These are phyloP conservation scores for Carpinus viminea DNA, from an alignment of 306 rosid species.

Conservation along the genomic window DNA sequence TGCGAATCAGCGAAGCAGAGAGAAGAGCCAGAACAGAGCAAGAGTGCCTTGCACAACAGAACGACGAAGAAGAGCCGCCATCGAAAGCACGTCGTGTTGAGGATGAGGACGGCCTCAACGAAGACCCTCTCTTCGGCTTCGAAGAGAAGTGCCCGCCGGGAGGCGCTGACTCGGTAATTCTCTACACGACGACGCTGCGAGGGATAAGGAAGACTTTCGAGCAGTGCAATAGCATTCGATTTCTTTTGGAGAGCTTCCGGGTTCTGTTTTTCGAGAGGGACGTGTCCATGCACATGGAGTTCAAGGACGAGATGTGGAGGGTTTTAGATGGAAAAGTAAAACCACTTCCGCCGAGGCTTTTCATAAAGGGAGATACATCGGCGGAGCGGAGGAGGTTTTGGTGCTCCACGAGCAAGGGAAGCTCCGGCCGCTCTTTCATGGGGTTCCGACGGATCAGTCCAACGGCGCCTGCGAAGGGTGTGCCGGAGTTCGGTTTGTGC, in stretches of 20 bases:
- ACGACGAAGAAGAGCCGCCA: constrained; percentile 11
- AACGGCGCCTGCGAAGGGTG: constrained; percentile 69
- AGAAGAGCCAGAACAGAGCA: constrained; percentile 29
- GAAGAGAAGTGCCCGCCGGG: constrained; percentile 77
- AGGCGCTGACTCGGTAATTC: constrained; percentile 53
- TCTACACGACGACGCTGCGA: constrained; percentile 77
- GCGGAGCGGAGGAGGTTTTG: constrained; percentile 79
- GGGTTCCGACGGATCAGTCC: constrained; percentile 50
- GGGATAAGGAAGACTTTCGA: constrained; percentile 88
- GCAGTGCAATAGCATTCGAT: constrained; percentile 71
- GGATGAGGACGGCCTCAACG: constrained; percentile 6
- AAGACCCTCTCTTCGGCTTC: constrained; percentile 45
- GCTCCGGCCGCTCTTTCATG: constrained; percentile 54
- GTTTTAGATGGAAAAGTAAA: constrained; percentile 38
- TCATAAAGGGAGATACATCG: constrained; percentile 69
- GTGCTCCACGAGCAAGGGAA: constrained; percentile 74
- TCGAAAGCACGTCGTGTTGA: constrained; percentile 27
- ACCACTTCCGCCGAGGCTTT: constrained; percentile 74
- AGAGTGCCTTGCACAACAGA: neutral
- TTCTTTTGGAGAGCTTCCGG: constrained; percentile 70
- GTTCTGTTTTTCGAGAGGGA: constrained; percentile 71
- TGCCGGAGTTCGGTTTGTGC: constrained; percentile 66
- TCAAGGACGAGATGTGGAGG: constrained; percentile 66
- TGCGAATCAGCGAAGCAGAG: constrained; percentile 44
- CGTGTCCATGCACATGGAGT: constrained; percentile 76